Evolutionary conservation across 352 stramenopile genomes (phyloP), one percentile per base, ranked within the genome.

Genomic region (Peronospora farinosa): DNA sequence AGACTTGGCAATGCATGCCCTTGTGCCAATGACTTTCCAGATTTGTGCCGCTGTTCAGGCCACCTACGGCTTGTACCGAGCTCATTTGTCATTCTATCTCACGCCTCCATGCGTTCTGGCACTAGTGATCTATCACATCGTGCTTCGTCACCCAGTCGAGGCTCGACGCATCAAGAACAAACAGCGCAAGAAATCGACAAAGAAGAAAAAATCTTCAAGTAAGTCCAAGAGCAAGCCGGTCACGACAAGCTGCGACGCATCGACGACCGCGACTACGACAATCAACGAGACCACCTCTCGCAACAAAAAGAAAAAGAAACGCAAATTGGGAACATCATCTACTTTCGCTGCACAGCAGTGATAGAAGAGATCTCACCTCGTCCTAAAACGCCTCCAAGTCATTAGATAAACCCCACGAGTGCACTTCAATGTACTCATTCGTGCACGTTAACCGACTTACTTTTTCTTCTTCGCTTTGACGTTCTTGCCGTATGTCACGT

Each of bases 391-490:
- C 52, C 41, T 57, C 19, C 48, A 55, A 63, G 28, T 63, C 47
- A 41, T 51, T 58, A 55, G 35, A 52, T 66, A 57, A 38, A 62
- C 37, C 48, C 45, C 36, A 37, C 19, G 23, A 56, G 36, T 36
- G 40, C 11, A 43, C 11, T 44, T 46, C n/a, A 51, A 51, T 66
- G 55, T 54, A 51, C 49, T 49, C 35, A 36, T 47, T 47, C 15
- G 47, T 33, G 47, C 39, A 47, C 8, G 31, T 32, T 49, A 13
- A 11, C 1, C 19, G 28, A 36, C 11, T 58, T 57, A 68, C 32
- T 77, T 73, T 59, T 86, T 82, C 62, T 90, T 92, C 54, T 86
- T 92, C 11, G 70, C 46, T 51, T 91, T 91, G 43, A 90, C 60
- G 54, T 83, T 72, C 60, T 94, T 92, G 40, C 80, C 83, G 40